Conservation (phyloP, 2,329 filamentous ascomycete genomes). For the Anthostomella pinea region DNA sequence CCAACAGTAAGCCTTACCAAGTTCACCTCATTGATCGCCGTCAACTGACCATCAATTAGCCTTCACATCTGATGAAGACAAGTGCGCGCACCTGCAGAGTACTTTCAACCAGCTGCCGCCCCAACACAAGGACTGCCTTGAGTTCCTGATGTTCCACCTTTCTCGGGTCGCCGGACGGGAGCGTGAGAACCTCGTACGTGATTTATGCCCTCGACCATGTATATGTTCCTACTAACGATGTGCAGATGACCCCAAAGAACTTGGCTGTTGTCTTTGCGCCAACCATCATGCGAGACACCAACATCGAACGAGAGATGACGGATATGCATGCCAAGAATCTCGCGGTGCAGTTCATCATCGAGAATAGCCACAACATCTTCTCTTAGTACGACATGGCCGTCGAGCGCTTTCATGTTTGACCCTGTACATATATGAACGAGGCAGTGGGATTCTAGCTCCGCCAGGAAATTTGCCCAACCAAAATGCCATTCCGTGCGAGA, state of each 20-base stretch:
- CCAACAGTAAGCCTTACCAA: conserved; percentile 56
- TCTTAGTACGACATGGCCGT: conserved; percentile 36
- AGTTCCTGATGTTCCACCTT: conserved; percentile 93
- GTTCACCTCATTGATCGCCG: not conserved
- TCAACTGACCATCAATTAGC: conserved; percentile 39
- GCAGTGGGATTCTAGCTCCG: no score
- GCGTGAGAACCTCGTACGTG: conserved; percentile 74
- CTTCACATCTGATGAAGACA: conserved; percentile 62
- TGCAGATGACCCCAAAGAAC: conserved; percentile 91
- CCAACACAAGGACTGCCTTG: conserved; percentile 82
- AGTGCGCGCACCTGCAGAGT: conserved; percentile 67
- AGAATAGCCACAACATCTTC: conserved; percentile 84
- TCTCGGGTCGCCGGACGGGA: conserved; percentile 80
- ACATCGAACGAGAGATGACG: conserved; percentile 89
- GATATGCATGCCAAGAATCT: conserved; percentile 93
- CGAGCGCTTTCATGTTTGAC: conserved; percentile 4
- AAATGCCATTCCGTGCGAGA: no score
- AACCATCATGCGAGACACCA: conserved; percentile 91
- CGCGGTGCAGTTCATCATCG: conserved; percentile 88
- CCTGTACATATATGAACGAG: conserved; percentile 30
- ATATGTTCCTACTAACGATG: conserved; percentile 21
- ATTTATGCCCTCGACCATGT: not conserved
- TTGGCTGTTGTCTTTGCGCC: conserved; percentile 95
- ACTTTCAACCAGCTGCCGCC: conserved; percentile 77
- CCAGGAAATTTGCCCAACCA: no score